Evolutionary conservation across 495 filamentous ascomycete species (phyloP).

Genomic region (Friedmanniomyces simplex): DNA sequence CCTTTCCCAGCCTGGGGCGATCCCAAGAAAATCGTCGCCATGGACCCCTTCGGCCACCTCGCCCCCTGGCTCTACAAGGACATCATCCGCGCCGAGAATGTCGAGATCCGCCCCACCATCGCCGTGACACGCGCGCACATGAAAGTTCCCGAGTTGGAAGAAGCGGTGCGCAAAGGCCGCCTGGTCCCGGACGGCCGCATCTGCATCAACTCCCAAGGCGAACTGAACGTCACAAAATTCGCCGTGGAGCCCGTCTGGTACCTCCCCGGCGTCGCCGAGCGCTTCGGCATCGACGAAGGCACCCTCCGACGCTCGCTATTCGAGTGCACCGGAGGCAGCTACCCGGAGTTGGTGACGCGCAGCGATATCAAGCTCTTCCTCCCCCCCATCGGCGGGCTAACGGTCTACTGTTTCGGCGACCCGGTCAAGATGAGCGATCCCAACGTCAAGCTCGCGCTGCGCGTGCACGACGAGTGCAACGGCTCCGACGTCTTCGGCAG

Average conservation of each 20-base stretch:
- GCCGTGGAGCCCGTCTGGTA: conserved; percentile 95
- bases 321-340: conserved; percentile 89
- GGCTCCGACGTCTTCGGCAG: conserved; percentile 97
- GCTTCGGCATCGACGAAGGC: conserved; percentile 94
- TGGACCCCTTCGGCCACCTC: conserved; percentile 91
- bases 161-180: conserved; percentile 68
- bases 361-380: conserved; percentile 92
- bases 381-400: conserved; percentile 90
- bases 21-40: conserved; percentile 89
- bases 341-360: conserved; percentile 83
- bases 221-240: conserved; percentile 92
- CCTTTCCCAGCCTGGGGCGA: conserved; percentile 85
- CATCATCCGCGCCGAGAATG: conserved; percentile 53
- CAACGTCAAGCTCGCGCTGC: conserved; percentile 71
- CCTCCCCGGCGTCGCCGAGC: conserved; percentile 84
- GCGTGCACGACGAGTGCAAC: conserved; percentile 94
- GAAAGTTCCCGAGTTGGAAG: conserved; percentile 87
- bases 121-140: conserved; percentile 92
- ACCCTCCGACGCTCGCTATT: conserved; percentile 77
- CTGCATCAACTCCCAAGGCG: conserved; percentile 69
- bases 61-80: conserved; percentile 71
- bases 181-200: conserved; percentile 84
- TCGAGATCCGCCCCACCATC: conserved; percentile 91
- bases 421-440: conserved; percentile 85
- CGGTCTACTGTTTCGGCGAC: conserved; percentile 95